Conservation (phyloP, 208 protist genomes). For the Giardia duodenalis region DNA sequence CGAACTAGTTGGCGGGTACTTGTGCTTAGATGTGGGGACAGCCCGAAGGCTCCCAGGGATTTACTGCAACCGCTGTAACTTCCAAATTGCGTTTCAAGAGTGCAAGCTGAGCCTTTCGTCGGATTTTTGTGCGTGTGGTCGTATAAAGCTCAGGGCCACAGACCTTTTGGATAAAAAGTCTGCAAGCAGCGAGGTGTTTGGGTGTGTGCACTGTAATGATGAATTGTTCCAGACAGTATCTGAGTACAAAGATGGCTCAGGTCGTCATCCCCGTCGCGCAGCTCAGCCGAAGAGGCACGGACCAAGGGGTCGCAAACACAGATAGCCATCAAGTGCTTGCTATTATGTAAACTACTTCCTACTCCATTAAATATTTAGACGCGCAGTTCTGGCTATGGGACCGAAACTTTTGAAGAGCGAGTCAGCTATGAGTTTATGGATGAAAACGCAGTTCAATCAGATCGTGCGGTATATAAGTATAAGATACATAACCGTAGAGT, state of each 20-base stretch:
- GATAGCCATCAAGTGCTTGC: neutral
- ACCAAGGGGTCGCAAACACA: neutral
- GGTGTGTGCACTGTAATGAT: neutral
- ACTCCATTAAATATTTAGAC: neutral
- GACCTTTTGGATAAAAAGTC: neutral
- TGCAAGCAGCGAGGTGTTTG: neutral
- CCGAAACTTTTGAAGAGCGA: neutral
- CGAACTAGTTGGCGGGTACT: neutral
- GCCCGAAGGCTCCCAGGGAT: neutral
- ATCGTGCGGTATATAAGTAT: neutral
- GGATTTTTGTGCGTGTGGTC: neutral
- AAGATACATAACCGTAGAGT: neutral
- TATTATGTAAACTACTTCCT: neutral
- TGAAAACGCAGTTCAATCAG: neutral
- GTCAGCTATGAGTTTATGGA: neutral
- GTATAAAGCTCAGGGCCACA: neutral
- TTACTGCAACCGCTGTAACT: neutral
- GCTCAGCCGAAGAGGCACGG: neutral
- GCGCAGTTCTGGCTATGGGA: neutral
- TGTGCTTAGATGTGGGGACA: neutral
- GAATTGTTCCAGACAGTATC: neutral
- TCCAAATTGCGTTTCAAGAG: neutral
- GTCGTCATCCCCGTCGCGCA: neutral
- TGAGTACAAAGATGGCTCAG: neutral
- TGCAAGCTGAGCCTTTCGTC: neutral